Evolutionary conservation across 2,329 filamentous ascomycete species (phyloP).

Genomic region (Hymenoscyphus albidus): DNA sequence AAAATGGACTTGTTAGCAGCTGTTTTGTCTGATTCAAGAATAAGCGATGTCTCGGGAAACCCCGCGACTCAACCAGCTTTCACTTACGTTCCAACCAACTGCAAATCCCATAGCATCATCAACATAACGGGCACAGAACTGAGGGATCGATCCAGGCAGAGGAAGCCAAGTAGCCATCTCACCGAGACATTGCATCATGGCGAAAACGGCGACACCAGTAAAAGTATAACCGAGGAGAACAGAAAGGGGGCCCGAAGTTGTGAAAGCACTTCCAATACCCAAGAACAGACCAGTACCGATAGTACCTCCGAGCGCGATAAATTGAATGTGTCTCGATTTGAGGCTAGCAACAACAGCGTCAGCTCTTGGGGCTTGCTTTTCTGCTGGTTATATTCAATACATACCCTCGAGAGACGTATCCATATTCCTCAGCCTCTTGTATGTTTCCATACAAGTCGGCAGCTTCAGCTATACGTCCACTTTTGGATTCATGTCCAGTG

Average conservation of each 20-base stretch:
- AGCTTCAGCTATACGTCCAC: constrained; percentile 42
- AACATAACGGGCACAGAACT: constrained; percentile 41
- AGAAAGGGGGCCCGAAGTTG: constrained; percentile 50
- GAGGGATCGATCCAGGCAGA: constrained; percentile 49
- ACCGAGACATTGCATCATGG: constrained; percentile 48
- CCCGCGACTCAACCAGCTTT: constrained; percentile 40
- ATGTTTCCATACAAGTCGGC: constrained; percentile 50
- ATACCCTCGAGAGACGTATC: constrained; percentile 48
- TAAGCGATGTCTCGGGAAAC: background rate
- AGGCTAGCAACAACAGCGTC: constrained; percentile 19
- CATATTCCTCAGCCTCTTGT: constrained; percentile 47
- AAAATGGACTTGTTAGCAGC: background rate
- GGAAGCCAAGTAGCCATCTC: constrained; percentile 51
- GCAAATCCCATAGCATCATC: constrained; percentile 54
- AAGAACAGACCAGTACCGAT: constrained; percentile 55
- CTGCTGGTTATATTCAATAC: constrained; percentile 16
- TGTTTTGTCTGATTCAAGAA: background rate
- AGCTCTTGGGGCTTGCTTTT: background rate
- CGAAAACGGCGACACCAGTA: constrained; percentile 48
- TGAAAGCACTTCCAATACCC: constrained; percentile 50
- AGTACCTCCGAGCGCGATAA: constrained; percentile 57
- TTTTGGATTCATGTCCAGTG: constrained; percentile 30
- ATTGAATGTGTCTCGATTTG: constrained; percentile 51
- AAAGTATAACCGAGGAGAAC: constrained; percentile 51
- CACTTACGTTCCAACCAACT: constrained; percentile 55